A percentile compares a stretch with the other conserved stretches of the same genome.
Conservation (phyloP, 768 basidiomycete genomes). For the Leccinum subgranulosum region DNA sequence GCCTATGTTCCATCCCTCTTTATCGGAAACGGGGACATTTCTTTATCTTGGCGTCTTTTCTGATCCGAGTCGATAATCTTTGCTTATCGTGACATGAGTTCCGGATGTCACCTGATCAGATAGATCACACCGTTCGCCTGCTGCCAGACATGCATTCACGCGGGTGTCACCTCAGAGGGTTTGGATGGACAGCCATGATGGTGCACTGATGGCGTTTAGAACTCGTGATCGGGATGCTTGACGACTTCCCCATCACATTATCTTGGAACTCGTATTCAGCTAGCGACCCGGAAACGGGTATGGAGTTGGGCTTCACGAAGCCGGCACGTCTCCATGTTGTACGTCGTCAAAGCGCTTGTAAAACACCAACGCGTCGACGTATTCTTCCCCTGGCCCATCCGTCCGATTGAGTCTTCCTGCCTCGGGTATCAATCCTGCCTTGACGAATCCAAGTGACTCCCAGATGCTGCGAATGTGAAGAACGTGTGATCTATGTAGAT, state of each 20-base stretch:
- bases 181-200: neutral
- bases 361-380: constrained; percentile 82
- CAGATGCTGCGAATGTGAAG: constrained; percentile 55
- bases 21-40: neutral
- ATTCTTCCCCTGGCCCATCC: constrained; percentile 79
- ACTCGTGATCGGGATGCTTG: neutral
- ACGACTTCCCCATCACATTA: neutral
- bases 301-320: neutral
- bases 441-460: constrained; percentile 79
- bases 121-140: constrained; percentile 7
- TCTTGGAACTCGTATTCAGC: neutral
- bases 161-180: neutral
- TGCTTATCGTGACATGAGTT: neutral
- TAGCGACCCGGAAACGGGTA: neutral
- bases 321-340: neutral
- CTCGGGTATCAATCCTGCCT: constrained; percentile 72
- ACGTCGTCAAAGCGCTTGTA: constrained; percentile 68
- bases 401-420: constrained; percentile 67
- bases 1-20: neutral
- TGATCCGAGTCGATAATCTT: constrained; percentile 1
- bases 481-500: neutral
- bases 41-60: neutral
- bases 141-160: neutral
- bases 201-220: neutral
- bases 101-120: constrained; percentile 1